Conservation (phyloP, 2,329 filamentous ascomycete species). For the Fusarium zealandicum region DNA sequence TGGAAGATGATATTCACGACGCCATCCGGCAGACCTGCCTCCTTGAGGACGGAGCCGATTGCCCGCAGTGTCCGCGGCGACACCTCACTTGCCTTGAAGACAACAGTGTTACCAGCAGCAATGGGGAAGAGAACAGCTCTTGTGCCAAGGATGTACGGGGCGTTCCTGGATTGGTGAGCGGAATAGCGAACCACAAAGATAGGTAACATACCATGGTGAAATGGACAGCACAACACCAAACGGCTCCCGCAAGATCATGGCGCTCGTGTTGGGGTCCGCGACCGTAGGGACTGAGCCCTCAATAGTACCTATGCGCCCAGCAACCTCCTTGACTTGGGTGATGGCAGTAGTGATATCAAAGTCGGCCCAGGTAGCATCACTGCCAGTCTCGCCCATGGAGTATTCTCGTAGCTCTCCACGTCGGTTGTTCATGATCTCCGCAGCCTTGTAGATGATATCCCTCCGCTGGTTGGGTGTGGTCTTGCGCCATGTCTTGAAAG, state of each 20-base stretch:
- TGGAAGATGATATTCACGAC: constrained; percentile 76
- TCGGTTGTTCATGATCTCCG: constrained; percentile 67
- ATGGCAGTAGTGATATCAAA: constrained; percentile 50
- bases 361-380: constrained; percentile 47
- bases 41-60: constrained; percentile 68
- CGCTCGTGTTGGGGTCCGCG: constrained; percentile 48
- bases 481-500: constrained; percentile 73
- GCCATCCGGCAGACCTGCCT: constrained; percentile 79
- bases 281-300: constrained; percentile 49
- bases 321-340: constrained; percentile 53
- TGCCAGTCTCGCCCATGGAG: constrained; percentile 61
- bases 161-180: constrained; percentile 56
- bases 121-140: constrained; percentile 68
- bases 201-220: constrained; percentile 72
- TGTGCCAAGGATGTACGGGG: constrained; percentile 61
- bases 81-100: constrained; percentile 76
- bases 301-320: constrained; percentile 51
- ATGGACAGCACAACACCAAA: constrained; percentile 82
- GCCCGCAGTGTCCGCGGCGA: constrained; percentile 70
- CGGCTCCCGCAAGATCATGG: constrained; percentile 76
- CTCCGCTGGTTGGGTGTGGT: constrained; percentile 67
- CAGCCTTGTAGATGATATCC: constrained; percentile 73
- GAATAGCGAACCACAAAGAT: not conserved
- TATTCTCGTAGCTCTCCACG: constrained; percentile 66
- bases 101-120: constrained; percentile 78